Conservation (phyloP, 176 grass and related monocot genomes). For the Aegilops speltoides region DNA sequence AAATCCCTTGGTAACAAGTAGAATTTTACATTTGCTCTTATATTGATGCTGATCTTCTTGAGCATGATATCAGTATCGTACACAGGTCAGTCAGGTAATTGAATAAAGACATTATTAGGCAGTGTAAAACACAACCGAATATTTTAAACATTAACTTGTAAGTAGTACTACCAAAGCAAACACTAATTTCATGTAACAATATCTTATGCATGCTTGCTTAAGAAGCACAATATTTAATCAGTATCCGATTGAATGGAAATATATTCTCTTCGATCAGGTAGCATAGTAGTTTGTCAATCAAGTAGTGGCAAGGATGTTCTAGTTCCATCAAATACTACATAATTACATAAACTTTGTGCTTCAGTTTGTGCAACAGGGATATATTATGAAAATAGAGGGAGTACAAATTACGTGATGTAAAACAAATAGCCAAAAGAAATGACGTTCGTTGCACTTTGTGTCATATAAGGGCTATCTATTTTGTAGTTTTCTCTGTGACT, state of each 20-base stretch:
- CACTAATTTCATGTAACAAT: neutral
- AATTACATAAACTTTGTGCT: neutral
- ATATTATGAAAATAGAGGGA: neutral
- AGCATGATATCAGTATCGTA: neutral
- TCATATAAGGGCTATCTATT: neutral
- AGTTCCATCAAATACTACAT: neutral
- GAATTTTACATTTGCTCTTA: neutral
- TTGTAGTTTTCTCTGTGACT: neutral
- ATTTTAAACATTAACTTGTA: neutral
- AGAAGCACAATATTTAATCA: neutral
- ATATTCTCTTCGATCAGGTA: neutral
- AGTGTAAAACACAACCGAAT: neutral
- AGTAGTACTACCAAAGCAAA: neutral
- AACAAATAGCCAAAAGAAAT: neutral
- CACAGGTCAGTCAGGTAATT: neutral
- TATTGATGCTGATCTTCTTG: neutral
- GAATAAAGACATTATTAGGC: neutral
- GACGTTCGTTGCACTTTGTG: neutral
- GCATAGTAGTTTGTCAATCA: neutral
- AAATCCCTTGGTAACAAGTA: neutral
- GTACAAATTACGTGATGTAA: neutral
- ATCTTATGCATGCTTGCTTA: neutral
- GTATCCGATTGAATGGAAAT: neutral
- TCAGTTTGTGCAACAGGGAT: neutral
- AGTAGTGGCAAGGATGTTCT: neutral